Percentiles rank a stretch among this genome's conserved stretches.
phyloP scores from a whole-genome alignment of 305 asterid species.

The Andrographis paniculata region DNA sequence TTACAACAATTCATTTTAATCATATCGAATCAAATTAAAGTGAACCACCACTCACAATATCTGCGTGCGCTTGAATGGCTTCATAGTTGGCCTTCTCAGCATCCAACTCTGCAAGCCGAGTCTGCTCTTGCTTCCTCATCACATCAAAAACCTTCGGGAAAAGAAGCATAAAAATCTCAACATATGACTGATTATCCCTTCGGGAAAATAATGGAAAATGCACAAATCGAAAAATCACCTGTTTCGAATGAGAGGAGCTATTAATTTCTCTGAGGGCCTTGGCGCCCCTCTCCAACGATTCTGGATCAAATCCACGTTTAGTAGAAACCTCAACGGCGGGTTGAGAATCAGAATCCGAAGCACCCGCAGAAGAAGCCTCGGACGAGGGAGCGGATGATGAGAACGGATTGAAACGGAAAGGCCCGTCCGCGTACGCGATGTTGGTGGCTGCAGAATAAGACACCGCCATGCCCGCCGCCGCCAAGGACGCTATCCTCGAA shows the following conservation, averaged over 20 bases:
- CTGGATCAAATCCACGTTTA: conserved; percentile 58
- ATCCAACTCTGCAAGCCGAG: conserved; percentile 52
- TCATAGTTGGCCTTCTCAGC: conserved; percentile 67
- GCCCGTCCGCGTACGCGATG: conserved; percentile 41
- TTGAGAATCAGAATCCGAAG: conserved; percentile 30
- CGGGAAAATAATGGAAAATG: not conserved
- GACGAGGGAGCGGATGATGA: conserved; percentile 36
- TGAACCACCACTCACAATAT: conserved; percentile 46
- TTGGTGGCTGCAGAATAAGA: conserved; percentile 31
- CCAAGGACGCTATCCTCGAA: conserved; percentile 43
- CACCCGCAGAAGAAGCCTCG: conserved; percentile 19
- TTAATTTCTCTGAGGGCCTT: conserved; percentile 77
- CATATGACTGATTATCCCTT: too few relatives aligned
- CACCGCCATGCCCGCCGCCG: conserved; percentile 39
- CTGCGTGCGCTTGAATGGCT: conserved; percentile 65
- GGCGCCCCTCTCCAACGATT: conserved; percentile 64
- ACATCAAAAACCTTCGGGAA: conserved; percentile 48
- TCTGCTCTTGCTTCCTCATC: conserved; percentile 76
- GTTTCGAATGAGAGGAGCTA: conserved; percentile 48
- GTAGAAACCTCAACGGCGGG: conserved; percentile 46
- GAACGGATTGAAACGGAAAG: conserved; percentile 45
- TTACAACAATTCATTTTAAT: too few relatives aligned
- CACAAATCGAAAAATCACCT: conserved; percentile 21
- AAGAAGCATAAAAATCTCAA: not conserved
- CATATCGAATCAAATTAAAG: conserved; percentile 11